Conservation (phyloP, 176 grass and related monocot genomes). For the Coix lacrymajobi region DNA sequence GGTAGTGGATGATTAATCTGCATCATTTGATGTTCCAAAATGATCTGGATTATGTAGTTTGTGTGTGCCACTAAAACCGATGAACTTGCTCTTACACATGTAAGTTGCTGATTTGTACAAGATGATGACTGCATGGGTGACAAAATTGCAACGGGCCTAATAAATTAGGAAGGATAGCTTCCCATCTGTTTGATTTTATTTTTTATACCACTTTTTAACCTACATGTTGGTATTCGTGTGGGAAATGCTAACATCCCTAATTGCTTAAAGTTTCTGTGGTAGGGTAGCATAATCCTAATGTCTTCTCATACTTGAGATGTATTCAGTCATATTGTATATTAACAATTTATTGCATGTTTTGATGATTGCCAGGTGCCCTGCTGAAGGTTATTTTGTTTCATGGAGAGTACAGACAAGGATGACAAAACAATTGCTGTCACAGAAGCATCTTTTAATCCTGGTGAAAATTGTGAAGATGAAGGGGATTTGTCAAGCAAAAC, state of each 20-base stretch:
- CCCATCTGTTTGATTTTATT: neutral
- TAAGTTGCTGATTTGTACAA: neutral
- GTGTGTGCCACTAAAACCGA: neutral
- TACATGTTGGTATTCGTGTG: neutral
- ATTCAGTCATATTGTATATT: neutral
- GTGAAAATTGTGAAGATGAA: conserved; percentile 34
- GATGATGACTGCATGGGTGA: neutral
- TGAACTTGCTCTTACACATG: neutral
- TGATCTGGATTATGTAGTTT: neutral
- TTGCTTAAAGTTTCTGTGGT: neutral
- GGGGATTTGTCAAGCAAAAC: conserved; percentile 32
- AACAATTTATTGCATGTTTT: neutral
- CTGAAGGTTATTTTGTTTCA: conserved; percentile 6
- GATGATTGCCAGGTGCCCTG: neutral
- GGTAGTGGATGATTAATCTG: neutral
- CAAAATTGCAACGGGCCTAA: neutral
- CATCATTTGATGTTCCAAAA: neutral
- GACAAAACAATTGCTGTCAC: neutral
- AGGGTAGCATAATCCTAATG: neutral
- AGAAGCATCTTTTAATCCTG: conserved; percentile 35
- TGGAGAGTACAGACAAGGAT: conserved; percentile 47
- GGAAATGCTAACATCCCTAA: neutral
- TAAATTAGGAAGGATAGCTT: neutral
- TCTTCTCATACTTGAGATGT: neutral
- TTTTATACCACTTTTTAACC: neutral